Evolutionary conservation across 148 eudicot genomes (phyloP).

Genomic region (Vaccinium myrtillus): DNA sequence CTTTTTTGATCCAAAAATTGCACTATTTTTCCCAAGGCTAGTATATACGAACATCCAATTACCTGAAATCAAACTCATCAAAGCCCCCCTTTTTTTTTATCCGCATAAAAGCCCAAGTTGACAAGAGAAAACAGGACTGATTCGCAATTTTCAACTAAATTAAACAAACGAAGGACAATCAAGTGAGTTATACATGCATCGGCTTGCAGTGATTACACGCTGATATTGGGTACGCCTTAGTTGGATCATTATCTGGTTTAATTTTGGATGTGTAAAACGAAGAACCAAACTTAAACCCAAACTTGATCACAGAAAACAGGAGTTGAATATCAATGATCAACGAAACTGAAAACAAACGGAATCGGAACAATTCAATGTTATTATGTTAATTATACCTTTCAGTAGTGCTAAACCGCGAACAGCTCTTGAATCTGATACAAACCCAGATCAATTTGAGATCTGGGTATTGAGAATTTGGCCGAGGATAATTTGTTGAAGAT

Average conservation of each 20-base stretch:
- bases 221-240: not conserved
- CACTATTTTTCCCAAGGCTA: not conserved
- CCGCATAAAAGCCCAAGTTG: not conserved
- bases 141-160: not conserved
- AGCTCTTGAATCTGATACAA: not conserved
- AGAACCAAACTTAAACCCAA: not conserved
- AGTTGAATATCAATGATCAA: not conserved
- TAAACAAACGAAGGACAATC: not conserved
- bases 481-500: not conserved
- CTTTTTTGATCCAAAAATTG: too few species aligned
- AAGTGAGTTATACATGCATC: not conserved
- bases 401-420: not conserved
- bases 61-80: not conserved
- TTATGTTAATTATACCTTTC: not conserved
- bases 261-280: not conserved
- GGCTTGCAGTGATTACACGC: not conserved
- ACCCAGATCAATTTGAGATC: not conserved
- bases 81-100: not conserved
- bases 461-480: not conserved
- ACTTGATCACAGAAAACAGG: not conserved
- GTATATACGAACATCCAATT: not conserved
- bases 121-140: not conserved
- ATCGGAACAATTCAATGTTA: not conserved
- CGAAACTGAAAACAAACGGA: not conserved
- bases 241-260: not conserved